phyloP scores from a whole-genome alignment of 2,329 filamentous ascomycete genomes.

The Ceratocystis albifundus region DNA sequence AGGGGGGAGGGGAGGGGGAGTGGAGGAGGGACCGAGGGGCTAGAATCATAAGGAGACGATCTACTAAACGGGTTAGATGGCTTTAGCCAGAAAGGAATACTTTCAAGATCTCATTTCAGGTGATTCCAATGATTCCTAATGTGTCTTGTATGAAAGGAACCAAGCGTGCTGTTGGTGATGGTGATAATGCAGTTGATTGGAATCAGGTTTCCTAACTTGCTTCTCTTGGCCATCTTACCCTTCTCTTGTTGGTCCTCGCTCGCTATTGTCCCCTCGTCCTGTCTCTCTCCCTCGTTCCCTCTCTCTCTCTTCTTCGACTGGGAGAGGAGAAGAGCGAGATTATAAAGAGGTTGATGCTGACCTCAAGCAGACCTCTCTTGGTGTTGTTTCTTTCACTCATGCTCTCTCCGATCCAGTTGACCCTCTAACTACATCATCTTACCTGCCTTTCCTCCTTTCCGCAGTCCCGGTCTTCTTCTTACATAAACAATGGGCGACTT shows the following conservation, averaged over 20 bases:
- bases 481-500: neutral
- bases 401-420: neutral
- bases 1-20: too few species aligned
- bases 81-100: too few species aligned
- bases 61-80: too few species aligned
- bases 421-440: neutral
- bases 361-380: neutral
- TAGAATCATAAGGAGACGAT: too few species aligned
- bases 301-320: neutral
- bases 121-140: too few species aligned
- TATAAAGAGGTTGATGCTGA: neutral
- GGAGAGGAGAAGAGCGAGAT: neutral
- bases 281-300: neutral
- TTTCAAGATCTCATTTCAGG: too few species aligned
- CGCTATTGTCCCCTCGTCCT: neutral
- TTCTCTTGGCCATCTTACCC: neutral
- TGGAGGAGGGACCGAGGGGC: too few species aligned
- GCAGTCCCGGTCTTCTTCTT: neutral
- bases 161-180: neutral
- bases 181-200: too few species aligned
- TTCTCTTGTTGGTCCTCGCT: neutral
- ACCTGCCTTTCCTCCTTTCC: neutral
- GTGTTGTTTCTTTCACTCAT: slow-evolving; percentile 1
- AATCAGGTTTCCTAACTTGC: too few species aligned
- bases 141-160: too few species aligned